phyloP scores from a whole-genome alignment of 208 protist species.

The Endotrypanum monterogeii region DNA sequence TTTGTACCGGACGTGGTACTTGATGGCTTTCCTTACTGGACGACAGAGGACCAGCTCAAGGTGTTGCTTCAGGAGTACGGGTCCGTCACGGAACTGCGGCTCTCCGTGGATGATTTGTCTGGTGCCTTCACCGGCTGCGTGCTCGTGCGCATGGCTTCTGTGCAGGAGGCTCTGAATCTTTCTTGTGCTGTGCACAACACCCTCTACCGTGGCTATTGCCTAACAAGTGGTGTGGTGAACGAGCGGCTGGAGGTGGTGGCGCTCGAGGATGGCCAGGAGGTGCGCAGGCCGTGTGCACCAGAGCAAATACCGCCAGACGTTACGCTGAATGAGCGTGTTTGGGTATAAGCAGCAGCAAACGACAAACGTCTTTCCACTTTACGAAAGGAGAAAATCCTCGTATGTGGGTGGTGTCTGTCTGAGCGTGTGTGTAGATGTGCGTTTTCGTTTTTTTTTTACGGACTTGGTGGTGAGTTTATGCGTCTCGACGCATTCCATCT shows the following conservation, averaged over 20 bases:
- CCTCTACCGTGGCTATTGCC: conserved; percentile 39
- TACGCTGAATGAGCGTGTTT: conserved; percentile 66
- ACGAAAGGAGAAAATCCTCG: not conserved
- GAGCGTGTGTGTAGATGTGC: not conserved
- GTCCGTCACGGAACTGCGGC: conserved; percentile 47
- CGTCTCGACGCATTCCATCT: not conserved
- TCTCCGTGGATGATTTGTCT: conserved; percentile 72
- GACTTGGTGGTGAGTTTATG: not conserved
- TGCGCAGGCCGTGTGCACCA: conserved; percentile 34
- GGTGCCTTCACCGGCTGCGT: conserved; percentile 81
- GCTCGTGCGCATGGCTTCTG: conserved; percentile 74
- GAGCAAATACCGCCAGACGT: conserved; percentile 38
- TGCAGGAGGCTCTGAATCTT: conserved; percentile 62
- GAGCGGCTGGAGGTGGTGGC: conserved; percentile 71
- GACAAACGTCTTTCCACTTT: not conserved
- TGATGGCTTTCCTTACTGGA: conserved; percentile 83
- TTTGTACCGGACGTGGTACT: conserved; percentile 86
- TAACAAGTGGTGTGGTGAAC: conserved; percentile 72
- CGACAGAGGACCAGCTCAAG: conserved; percentile 76
- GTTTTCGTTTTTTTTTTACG: not conserved
- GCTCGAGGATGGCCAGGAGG: conserved; percentile 46
- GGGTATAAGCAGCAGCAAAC: conserved; percentile 44
- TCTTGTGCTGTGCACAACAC: conserved; percentile 62
- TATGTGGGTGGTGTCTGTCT: not conserved
- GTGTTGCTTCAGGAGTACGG: conserved; percentile 74